These are phyloP conservation scores for Cerioporus squamosus DNA, from an alignment of 1,284 basidiomycete species.

Conservation along the genomic window DNA sequence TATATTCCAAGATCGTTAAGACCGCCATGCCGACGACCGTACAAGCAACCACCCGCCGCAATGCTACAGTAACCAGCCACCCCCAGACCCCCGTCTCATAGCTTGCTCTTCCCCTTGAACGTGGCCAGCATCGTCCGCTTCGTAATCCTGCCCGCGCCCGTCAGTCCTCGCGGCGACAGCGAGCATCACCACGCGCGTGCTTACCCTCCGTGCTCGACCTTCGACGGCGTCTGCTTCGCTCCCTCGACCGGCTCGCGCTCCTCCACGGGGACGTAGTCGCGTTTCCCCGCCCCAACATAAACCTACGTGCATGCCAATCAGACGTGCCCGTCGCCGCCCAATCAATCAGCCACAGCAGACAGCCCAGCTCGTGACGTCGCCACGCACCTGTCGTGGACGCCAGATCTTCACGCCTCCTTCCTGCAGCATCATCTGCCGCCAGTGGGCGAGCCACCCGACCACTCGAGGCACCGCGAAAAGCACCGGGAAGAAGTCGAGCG, in stretches of 20 bases:
- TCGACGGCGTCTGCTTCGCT: slow-evolving; percentile 60
- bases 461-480: slow-evolving; percentile 89
- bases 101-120: slow-evolving; percentile 68
- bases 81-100: slow-evolving; percentile 29
- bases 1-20: background rate
- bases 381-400: slow-evolving; percentile 78
- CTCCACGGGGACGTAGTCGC: slow-evolving; percentile 73
- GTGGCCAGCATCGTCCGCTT: slow-evolving; percentile 76
- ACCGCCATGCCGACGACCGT: background rate
- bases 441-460: slow-evolving; percentile 89
- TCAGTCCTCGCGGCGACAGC: slow-evolving; percentile 6
- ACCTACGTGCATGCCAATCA: slow-evolving; percentile 47
- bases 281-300: slow-evolving; percentile 73
- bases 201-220: slow-evolving; percentile 79
- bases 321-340: background rate
- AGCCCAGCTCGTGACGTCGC: background rate
- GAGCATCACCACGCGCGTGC: slow-evolving; percentile 33
- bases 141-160: slow-evolving; percentile 57
- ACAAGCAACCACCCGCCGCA: background rate
- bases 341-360: background rate
- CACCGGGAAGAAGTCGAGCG: slow-evolving; percentile 89
- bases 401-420: slow-evolving; percentile 89
- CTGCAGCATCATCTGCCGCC: slow-evolving; percentile 91
- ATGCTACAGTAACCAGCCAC: background rate
- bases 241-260: slow-evolving; percentile 60